Base-by-base conservation (phyloP, 2,329 filamentous ascomycete species). In the Claviceps purpurea region DNA sequence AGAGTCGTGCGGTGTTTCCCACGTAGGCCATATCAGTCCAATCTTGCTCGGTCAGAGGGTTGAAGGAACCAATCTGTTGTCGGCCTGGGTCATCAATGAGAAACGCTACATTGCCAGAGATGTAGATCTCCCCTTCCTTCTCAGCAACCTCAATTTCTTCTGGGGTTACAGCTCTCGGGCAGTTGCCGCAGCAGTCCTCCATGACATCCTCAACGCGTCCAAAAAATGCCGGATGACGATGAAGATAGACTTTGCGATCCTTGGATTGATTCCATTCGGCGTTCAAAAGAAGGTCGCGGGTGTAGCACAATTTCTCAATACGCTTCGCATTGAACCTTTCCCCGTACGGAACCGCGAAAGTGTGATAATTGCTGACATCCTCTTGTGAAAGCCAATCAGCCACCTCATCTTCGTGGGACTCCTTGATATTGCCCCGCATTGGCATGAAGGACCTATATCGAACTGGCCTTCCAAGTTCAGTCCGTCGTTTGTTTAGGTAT, bases 11-110 rank as follows among this genome's bases (percentile, higher is more conserved):
- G 1, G 87, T 90, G 57, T 89, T 87, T 11, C 87, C 86, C 39
- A 94, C 76, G 58, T 94, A 95, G 0, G 88, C 87, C 87, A 94
- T 93, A 57, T 90, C 86, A 0, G 88, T 93, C 87, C 88, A 94
- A 61, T 93, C 87, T 49, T 87, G 76, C 43, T 88, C 82, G 0
- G 85, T 90, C 40, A 91, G 74, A 0, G 88, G 89, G 59, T 93
- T 85, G 69, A 94, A 94, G 10, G 76, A 79, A 26, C 77, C 77
- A 49, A 80, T 80, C 64, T 78, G 70, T 62, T 93, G 89, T 52
- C 89, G 76, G 18, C 89, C 89, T 1, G 89, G 87, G 58, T 95
- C 79, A 59, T 95, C 87, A 56, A 83, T 84, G 58, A 93, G 73
- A 65, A 94, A 94, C 0, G 74, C 73, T 10, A 93, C 74, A 22